phyloP scores from a whole-genome alignment of 106 monocot species.

The Phalaenopsis equestris region DNA sequence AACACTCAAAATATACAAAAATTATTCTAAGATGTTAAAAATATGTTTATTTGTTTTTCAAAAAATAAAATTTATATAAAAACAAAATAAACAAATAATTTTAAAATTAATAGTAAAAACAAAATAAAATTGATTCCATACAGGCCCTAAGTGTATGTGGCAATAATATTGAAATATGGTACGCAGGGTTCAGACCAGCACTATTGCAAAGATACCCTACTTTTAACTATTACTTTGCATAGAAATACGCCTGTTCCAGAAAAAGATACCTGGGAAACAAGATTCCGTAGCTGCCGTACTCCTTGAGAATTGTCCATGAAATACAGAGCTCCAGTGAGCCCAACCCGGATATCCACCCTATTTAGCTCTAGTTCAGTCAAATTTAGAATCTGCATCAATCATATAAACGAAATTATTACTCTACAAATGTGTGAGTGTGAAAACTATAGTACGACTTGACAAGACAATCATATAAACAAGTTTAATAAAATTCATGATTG shows the following conservation, averaged over 20 bases:
- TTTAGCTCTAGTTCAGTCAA: constrained; percentile 96
- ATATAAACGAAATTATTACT: not conserved
- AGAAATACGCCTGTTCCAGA: not conserved
- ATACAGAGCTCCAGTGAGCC: constrained; percentile 78
- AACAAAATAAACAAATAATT: too few relatives aligned
- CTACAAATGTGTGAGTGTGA: not conserved
- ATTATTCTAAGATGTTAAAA: too few relatives aligned
- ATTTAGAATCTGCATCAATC: constrained; percentile 69
- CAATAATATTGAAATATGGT: not conserved
- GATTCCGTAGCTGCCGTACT: constrained; percentile 76
- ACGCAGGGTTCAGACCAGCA: too few relatives aligned
- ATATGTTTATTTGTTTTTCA: too few relatives aligned
- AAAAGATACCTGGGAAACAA: constrained; percentile 82
- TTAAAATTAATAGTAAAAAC: too few relatives aligned
- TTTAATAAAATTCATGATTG: not conserved
- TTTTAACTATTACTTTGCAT: not conserved
- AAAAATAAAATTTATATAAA: too few relatives aligned
- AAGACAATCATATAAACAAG: not conserved
- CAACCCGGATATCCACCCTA: constrained; percentile 90
- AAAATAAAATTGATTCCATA: too few relatives aligned
- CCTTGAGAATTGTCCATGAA: constrained; percentile 95
- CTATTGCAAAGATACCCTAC: too few relatives aligned
- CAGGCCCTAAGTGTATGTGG: not conserved
- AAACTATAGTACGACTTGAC: not conserved
- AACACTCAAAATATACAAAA: too few relatives aligned